Evolutionary conservation across 2,329 filamentous ascomycete genomes (phyloP), one percentile per base, ranked within the genome.

Genomic region (Metarhizium rileyi): DNA sequence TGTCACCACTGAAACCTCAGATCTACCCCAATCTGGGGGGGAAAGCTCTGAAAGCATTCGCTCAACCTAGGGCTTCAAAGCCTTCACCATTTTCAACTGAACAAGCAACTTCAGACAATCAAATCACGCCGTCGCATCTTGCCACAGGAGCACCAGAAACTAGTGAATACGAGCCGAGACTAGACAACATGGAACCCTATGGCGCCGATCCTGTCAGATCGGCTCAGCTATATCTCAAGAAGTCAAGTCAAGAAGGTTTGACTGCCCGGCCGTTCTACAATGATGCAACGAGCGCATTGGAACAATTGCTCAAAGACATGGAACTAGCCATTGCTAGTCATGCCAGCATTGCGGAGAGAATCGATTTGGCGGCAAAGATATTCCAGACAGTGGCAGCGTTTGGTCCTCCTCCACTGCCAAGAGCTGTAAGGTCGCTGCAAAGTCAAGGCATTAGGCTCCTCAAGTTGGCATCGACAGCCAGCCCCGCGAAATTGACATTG

Each of bases 391-490:
- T 64, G 33, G 50, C 53, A 9, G 51, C 43, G 16, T 49, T 54
- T 30, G 51, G 55, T 10, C 43, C 26, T 3, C 44, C 26, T 3
- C 25, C 56, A 36, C 55, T 51, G 10, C 48, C 53, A 3, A 44
- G 51, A 28, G 27, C 50, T 18, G 46, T 48, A 23, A 47, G 41
- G 16, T 18, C 27, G 8, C 25, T 58, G 20, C 50, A 56, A 46
- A 53, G 53, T 38, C 51, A 54, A 46, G 57, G 57, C 14, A 48
- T 59, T 38, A 47, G 55, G 25, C 44, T 69, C 44, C 56, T 67
- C 35, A 55, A 54, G 33, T 50, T 56, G 10, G 48, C 55, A 6
- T 46, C 55, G 16, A 44, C 49, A 20, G 50, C 52, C 10, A 50
- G 54, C 40, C 47, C 61, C 20, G 51, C 46, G 3, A 56, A 52